Conservation (phyloP, 129 eudicot genomes). For the Flaveria brownii region DNA sequence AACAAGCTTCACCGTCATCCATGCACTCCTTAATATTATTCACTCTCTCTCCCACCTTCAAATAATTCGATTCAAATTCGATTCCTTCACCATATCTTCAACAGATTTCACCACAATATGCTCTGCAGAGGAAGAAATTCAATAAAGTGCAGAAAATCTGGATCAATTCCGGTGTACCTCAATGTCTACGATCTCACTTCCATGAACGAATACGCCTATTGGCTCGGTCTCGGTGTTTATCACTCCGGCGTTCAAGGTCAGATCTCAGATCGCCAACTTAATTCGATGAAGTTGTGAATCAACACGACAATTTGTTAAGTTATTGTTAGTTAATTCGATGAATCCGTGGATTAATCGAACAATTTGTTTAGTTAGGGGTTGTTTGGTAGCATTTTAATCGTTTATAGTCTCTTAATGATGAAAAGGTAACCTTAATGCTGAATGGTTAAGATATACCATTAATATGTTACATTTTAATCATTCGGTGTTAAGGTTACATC, state of each 20-base stretch:
- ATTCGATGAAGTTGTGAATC: background rate
- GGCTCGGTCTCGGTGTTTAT: conserved; percentile 90
- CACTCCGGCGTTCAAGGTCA: conserved; percentile 95
- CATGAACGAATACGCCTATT: conserved; percentile 80
- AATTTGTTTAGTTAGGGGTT: too few relatives aligned
- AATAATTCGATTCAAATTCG: conserved; percentile 25
- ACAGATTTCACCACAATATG: conserved; percentile 29
- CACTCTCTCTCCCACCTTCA: conserved; percentile 21
- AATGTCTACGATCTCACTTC: conserved; percentile 87
- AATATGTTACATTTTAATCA: too few relatives aligned
- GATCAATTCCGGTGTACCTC: conserved; percentile 64
- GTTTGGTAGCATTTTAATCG: too few relatives aligned
- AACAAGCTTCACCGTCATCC: conserved; percentile 33
- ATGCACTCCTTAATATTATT: conserved; percentile 18
- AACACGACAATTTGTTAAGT: background rate
- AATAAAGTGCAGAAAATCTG: conserved; percentile 49
- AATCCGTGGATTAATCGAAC: too few relatives aligned
- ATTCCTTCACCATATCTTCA: conserved; percentile 10
- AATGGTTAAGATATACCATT: too few relatives aligned
- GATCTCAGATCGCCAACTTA: background rate
- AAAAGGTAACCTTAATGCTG: too few relatives aligned
- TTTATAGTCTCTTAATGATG: too few relatives aligned
- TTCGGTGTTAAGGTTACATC: too few relatives aligned
- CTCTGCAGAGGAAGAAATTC: conserved; percentile 36
- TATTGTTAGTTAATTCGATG: too few relatives aligned